Percentiles rank a stretch among this genome's conserved stretches.
These are phyloP conservation scores for Eleusine indica DNA, from an alignment of 176 grass and related monocot species.

Conservation along the genomic window DNA sequence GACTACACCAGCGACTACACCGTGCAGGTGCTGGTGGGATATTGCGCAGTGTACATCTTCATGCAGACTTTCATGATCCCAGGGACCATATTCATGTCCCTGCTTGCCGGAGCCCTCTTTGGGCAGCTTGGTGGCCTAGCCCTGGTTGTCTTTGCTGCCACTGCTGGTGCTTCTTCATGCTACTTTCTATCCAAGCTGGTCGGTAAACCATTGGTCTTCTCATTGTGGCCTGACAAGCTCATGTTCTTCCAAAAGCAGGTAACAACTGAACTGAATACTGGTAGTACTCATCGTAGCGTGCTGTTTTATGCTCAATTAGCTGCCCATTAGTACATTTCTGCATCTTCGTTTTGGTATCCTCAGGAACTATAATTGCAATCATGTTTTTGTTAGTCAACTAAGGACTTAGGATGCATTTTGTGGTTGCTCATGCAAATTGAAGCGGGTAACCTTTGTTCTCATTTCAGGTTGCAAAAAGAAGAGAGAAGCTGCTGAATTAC, in stretches of 20 bases:
- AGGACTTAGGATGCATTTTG: neutral
- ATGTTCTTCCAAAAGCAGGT: constrained; percentile 95
- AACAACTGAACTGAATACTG: neutral
- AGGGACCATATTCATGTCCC: constrained; percentile 96
- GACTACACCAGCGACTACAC: constrained; percentile 93
- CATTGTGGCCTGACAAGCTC: constrained; percentile 92
- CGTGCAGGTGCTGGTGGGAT: constrained; percentile 84
- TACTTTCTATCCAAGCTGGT: constrained; percentile 93
- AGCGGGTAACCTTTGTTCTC: constrained; percentile 6
- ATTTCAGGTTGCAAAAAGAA: constrained; percentile 88
- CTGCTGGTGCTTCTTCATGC: constrained; percentile 93
- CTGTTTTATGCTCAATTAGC: neutral
- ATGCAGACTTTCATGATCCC: constrained; percentile 99
- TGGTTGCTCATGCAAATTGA: neutral
- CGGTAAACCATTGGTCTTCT: constrained; percentile 82
- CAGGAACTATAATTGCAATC: neutral
- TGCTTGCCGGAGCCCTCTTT: constrained; percentile 89
- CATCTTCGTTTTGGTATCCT: constrained; percentile 4
- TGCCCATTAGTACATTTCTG: neutral
- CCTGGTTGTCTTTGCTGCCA: constrained; percentile 92
- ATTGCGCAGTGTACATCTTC: constrained; percentile 91
- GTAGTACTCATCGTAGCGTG: neutral
- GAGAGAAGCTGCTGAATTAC: constrained; percentile 91
- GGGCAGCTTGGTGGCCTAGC: constrained; percentile 75
- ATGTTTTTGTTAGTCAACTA: neutral